Evolutionary conservation across 2,329 filamentous ascomycete species (phyloP).

Genomic region (Diaporthe ilicicola): DNA sequence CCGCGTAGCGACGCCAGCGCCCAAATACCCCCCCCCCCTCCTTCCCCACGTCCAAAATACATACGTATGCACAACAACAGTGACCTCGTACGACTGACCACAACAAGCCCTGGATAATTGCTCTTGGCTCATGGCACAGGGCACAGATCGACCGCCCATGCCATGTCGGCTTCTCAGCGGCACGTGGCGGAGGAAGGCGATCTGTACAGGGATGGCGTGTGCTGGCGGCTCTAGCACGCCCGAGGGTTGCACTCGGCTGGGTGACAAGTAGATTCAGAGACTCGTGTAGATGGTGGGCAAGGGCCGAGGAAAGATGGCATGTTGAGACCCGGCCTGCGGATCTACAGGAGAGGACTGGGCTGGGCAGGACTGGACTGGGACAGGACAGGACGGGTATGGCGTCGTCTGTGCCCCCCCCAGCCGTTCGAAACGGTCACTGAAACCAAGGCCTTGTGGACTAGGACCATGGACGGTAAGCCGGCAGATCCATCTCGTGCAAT

Average conservation of each 20-base stretch:
- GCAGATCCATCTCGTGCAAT: constrained; percentile 11
- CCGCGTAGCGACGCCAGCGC: background rate
- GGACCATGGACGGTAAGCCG: background rate
- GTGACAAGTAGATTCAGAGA: constrained; percentile 2
- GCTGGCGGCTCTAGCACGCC: constrained; percentile 20
- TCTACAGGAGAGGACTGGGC: constrained; percentile 19
- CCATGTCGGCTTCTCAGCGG: background rate
- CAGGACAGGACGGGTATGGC: constrained; percentile 16
- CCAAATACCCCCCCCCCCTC: background rate
- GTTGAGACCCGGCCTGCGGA: constrained; percentile 21
- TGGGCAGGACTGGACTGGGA: too few relatives aligned
- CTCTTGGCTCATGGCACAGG: constrained; percentile 6
- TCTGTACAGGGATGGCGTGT: constrained; percentile 26
- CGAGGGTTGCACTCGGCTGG: constrained; percentile 21
- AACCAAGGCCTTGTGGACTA: constrained; percentile 25
- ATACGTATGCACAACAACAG: background rate
- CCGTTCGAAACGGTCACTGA: constrained; percentile 32
- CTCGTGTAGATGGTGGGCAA: background rate
- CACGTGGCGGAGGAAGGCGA: constrained; percentile 31
- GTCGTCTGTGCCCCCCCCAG: constrained; percentile 24
- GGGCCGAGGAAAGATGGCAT: constrained; percentile 10
- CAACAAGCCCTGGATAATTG: background rate
- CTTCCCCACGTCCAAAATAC: too few relatives aligned
- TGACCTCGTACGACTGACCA: constrained; percentile 2
- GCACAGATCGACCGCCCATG: background rate